Evolutionary conservation across 1,139 yeast genomes (phyloP), one percentile per base, ranked within the genome.

Genomic region (Pichia sp.): DNA sequence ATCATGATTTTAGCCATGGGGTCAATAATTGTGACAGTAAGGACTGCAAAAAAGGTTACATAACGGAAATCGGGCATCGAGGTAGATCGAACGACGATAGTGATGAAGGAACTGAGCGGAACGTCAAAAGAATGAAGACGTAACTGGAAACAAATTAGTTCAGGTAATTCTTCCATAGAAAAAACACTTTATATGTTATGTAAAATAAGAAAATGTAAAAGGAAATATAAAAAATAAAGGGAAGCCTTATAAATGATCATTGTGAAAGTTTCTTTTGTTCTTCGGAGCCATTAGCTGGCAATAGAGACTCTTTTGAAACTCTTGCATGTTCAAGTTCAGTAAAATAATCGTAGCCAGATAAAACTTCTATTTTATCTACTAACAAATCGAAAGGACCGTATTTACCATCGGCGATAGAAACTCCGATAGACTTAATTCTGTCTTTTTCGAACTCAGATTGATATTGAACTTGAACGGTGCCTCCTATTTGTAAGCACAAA

Each of bases 401-500:
- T 66, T 84, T 87, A 58, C 85, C 81, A 68, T 89, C 96, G 57
- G 87, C 78, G 52, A 89, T 78, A 10, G 96, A 95, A 52, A 89
- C 73, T 2, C 96, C 96, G 24, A 89, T 73, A 4, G 95, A 84
- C 63, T 85, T 83, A 53, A 89, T 80, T 61, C 81, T 81, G 34
- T 80, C 75, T 63, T 80, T 80, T 66, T 87, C 86, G 67, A 89
- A 70, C 27, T 84, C 84, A 45, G 66, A 69, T 55, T 77, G 74
- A 49, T 61, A 61, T 63, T 80, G 83, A 60, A 84, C 87, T 72
- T 86, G 93, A 55, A 89, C 84, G 34, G 80, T 81, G 9, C 96
- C 96, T 79, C 89, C 62, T 84, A 65, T 87, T 87, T 36, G 96
- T 89, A 72, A 88, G 76, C 55, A 88, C 92, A 70, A 89, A 87